A percentile compares a stretch with the other conserved stretches of the same genome.
phyloP scores from a whole-genome alignment of 441 rosid species.

The Populus tomentosa region DNA sequence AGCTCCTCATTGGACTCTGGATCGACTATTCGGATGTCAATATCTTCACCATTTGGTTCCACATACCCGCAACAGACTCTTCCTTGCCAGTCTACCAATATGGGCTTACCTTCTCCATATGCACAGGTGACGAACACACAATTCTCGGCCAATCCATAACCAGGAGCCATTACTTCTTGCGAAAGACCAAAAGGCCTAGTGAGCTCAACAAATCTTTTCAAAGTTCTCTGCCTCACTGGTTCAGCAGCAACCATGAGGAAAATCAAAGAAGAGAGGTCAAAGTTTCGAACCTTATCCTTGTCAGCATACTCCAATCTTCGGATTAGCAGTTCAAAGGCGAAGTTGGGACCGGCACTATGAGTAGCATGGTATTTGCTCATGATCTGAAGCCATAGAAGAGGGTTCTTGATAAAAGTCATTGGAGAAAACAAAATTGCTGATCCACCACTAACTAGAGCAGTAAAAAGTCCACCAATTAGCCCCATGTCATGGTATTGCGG shows the following conservation, averaged over 20 bases:
- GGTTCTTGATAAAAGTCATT: conserved; percentile 19
- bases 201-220: conserved; percentile 55
- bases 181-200: conserved; percentile 55
- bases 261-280: no score
- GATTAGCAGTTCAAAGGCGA: conserved; percentile 57
- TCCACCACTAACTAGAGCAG: no score
- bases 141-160: conserved; percentile 52
- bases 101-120: conserved; percentile 54
- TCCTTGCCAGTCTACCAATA: conserved; percentile 67
- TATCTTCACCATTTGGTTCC: conserved; percentile 34
- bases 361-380: conserved; percentile 56
- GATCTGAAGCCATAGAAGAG: conserved; percentile 60
- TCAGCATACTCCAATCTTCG: conserved; percentile 49
- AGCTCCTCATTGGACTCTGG: conserved; percentile 45
- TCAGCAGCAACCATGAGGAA: conserved; percentile 81
- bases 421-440: no score
- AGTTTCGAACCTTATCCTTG: conserved; percentile 20
- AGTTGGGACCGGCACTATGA: conserved; percentile 75
- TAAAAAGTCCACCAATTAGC: no score
- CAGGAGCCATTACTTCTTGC: conserved; percentile 70
- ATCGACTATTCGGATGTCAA: conserved; percentile 52
- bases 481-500: no score
- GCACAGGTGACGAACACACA: conserved; percentile 52
- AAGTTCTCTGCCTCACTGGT: conserved; percentile 62
- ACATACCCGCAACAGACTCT: conserved; percentile 65